Conservation (phyloP, 2,329 filamentous ascomycete genomes). For the Aspergillus floridensis region DNA sequence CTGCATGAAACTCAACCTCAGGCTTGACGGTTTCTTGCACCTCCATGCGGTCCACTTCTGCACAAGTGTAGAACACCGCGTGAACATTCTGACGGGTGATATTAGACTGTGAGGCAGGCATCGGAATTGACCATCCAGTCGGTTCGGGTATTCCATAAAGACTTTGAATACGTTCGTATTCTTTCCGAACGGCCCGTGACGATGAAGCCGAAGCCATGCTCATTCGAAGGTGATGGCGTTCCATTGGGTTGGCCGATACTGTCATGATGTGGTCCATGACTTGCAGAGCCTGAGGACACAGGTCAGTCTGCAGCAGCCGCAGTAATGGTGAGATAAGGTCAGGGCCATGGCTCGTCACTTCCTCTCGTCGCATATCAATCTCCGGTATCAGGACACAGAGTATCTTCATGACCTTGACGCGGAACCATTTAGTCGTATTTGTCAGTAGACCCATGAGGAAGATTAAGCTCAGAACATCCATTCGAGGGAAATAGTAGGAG, state of each 20-base stretch:
- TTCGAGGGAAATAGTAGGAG: slow-evolving; percentile 73
- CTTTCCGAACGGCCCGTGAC: slow-evolving; percentile 81
- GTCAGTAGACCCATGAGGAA: slow-evolving; percentile 90
- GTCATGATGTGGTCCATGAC: slow-evolving; percentile 95
- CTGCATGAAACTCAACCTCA: slow-evolving; percentile 87
- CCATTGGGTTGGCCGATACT: slow-evolving; percentile 87
- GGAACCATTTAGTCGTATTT: slow-evolving; percentile 85
- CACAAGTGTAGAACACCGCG: slow-evolving; percentile 92
- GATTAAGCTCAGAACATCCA: slow-evolving; percentile 80
- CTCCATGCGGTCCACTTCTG: slow-evolving; percentile 61
- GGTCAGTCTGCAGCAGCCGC: slow-evolving; percentile 84
- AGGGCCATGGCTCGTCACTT: slow-evolving; percentile 85
- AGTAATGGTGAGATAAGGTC: slow-evolving; percentile 93
- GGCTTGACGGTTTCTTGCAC: slow-evolving; percentile 66
- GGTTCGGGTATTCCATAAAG: slow-evolving; percentile 95
- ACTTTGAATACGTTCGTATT: slow-evolving; percentile 91
- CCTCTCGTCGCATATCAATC: slow-evolving; percentile 87
- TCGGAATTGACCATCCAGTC: slow-evolving; percentile 92
- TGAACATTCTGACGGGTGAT: slow-evolving; percentile 89
- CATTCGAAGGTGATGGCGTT: slow-evolving; percentile 93
- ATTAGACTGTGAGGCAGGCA: slow-evolving; percentile 85
- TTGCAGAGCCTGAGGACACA: slow-evolving; percentile 85
- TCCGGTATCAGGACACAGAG: slow-evolving; percentile 81
- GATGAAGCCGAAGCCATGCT: slow-evolving; percentile 86
- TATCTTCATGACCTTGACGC: slow-evolving; percentile 87